Evolutionary conservation across 257 asterid species (phyloP).

Genomic region (Vinca minor): DNA sequence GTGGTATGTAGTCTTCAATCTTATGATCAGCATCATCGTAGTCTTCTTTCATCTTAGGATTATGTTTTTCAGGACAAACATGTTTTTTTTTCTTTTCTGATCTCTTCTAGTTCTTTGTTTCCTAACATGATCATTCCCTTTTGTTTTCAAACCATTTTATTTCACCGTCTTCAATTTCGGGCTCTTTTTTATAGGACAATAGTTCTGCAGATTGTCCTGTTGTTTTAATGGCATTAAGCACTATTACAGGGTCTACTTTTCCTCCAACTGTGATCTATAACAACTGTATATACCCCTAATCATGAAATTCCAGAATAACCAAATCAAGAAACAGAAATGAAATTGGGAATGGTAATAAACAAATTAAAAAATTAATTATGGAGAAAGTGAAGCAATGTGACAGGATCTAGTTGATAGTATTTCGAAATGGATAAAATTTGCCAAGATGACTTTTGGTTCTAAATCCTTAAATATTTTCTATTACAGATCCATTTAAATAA

Average conservation of each 20-base stretch:
- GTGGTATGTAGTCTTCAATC: slow-evolving; percentile 20
- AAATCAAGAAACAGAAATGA: not conserved
- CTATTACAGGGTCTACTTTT: slow-evolving; percentile 19
- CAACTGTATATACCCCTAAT: slow-evolving; percentile 24
- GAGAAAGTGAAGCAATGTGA: too few species aligned
- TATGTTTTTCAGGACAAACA: not conserved
- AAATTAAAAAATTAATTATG: too few species aligned
- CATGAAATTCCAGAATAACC: not conserved
- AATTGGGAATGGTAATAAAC: not conserved
- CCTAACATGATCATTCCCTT: too few species aligned
- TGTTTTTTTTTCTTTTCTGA: too few species aligned
- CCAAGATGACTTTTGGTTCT: too few species aligned
- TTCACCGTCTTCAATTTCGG: not conserved
- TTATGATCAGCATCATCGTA: not conserved
- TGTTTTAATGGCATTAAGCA: slow-evolving; percentile 15
- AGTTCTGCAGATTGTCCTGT: slow-evolving; percentile 24
- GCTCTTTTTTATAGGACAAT: slow-evolving; percentile 12
- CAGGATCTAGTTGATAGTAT: too few species aligned
- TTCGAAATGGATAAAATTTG: too few species aligned
- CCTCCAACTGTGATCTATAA: slow-evolving; percentile 23
- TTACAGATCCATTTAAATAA: too few species aligned
- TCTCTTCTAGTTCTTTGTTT: too few species aligned
- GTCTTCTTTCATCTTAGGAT: not conserved
- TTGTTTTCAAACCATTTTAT: too few species aligned
- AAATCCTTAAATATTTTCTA: too few species aligned